phyloP scores from a whole-genome alignment of 257 asterid species.

The Cordia subcordata region DNA sequence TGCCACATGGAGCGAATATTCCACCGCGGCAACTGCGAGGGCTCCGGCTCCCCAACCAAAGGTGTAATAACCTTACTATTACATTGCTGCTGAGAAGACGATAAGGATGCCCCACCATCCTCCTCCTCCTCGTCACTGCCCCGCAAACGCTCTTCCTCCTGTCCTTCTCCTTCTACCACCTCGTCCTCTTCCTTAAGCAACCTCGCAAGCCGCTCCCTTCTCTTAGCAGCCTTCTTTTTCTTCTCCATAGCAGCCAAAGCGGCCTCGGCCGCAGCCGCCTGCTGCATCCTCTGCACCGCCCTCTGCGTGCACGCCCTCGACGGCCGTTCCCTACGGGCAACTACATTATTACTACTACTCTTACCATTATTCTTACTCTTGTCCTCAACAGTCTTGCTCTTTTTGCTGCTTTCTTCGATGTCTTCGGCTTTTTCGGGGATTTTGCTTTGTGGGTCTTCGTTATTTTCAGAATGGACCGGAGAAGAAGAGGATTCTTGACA shows the following conservation, averaged over 20 bases:
- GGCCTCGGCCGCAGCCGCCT: slow-evolving; percentile 86
- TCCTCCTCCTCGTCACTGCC: slow-evolving; percentile 38
- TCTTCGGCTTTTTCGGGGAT: slow-evolving; percentile 12
- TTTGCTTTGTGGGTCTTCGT: slow-evolving; percentile 21
- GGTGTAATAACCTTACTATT: slow-evolving; percentile 53
- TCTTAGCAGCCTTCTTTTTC: slow-evolving; percentile 51
- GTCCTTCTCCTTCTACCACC: slow-evolving; percentile 20
- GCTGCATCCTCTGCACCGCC: slow-evolving; percentile 80
- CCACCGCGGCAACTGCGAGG: slow-evolving; percentile 87
- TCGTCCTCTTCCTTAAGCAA: slow-evolving; percentile 67
- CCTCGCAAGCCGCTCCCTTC: slow-evolving; percentile 52
- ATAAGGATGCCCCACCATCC: slow-evolving; percentile 31
- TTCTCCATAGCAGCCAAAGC: slow-evolving; percentile 51
- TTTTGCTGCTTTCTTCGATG: slow-evolving; percentile 24
- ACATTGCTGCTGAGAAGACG: slow-evolving; percentile 35
- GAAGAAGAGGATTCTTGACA: slow-evolving; percentile 26
- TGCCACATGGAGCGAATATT: slow-evolving; percentile 91
- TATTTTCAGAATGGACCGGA: slow-evolving; percentile 47
- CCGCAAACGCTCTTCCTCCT: slow-evolving; percentile 23
- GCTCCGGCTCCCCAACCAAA: slow-evolving; percentile 74
- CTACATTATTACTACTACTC: slow-evolving; percentile 24
- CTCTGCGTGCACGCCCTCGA: slow-evolving; percentile 96
- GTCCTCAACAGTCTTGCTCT: slow-evolving; percentile 22
- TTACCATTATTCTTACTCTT: no score
- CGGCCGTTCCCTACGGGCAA: slow-evolving; percentile 77